These are phyloP conservation scores for Pseudogymnoascus sp. DNA, from an alignment of 2,329 filamentous ascomycete genomes.

Conservation along the genomic window DNA sequence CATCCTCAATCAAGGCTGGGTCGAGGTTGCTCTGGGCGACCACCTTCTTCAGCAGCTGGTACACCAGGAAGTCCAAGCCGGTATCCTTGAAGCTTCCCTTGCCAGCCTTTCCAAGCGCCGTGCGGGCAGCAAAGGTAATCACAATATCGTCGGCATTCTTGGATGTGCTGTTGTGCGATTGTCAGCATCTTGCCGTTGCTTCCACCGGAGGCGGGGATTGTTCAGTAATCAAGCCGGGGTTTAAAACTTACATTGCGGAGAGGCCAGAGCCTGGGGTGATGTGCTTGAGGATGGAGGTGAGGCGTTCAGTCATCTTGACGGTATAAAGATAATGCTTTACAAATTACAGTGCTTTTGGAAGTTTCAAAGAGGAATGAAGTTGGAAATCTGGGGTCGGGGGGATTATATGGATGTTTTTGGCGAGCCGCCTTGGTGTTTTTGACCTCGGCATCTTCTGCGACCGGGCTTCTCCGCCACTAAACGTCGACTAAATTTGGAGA, in stretches of 20 bases:
- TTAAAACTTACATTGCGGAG: conserved; percentile 62
- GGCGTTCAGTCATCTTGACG: conserved; percentile 70
- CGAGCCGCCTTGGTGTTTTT: not conserved
- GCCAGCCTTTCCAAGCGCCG: conserved; percentile 76
- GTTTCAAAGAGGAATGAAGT: not conserved
- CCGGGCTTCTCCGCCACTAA: not conserved
- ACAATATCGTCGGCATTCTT: conserved; percentile 96
- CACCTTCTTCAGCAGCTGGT: conserved; percentile 73
- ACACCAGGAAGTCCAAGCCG: conserved; percentile 76
- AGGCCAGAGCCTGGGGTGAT: conserved; percentile 67
- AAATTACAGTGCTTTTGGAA: not conserved
- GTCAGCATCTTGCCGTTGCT: conserved; percentile 21
- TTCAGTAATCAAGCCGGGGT: conserved; percentile 12
- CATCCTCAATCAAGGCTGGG: conserved; percentile 76
- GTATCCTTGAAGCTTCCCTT: conserved; percentile 98
- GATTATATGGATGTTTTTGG: conserved; percentile 2
- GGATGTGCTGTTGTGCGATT: conserved; percentile 54
- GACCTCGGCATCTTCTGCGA: conserved; percentile 3
- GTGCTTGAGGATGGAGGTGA: conserved; percentile 82
- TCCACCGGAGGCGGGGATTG: conserved; percentile 9
- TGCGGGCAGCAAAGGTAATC: conserved; percentile 86
- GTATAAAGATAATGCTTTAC: not conserved
- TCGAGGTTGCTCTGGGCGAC: conserved; percentile 68
- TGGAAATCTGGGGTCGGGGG: not conserved
- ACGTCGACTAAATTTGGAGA: not conserved